Conservation (phyloP, 83 land plant genomes). For the Picea abies region DNA sequence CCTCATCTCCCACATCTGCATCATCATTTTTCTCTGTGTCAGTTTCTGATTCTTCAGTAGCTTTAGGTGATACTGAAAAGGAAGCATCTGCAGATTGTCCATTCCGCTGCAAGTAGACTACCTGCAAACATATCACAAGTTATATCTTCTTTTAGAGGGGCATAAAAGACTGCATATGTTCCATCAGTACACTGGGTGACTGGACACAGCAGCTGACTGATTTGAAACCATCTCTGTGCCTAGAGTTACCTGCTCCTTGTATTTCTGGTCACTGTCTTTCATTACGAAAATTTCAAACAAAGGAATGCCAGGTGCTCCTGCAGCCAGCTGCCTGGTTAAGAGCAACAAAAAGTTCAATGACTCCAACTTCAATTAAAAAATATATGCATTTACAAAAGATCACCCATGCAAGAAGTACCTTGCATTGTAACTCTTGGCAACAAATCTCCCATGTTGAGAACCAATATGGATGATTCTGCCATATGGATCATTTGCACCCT, state of each 20-base stretch:
- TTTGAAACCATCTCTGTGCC: background rate
- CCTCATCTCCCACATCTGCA: slow-evolving; percentile 13
- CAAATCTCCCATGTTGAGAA: slow-evolving; percentile 75
- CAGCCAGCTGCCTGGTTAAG: slow-evolving; percentile 58
- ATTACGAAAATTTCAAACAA: slow-evolving; percentile 73
- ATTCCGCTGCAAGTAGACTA: slow-evolving; percentile 10
- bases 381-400: background rate
- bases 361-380: slow-evolving; percentile 8
- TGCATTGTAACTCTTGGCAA: slow-evolving; percentile 73
- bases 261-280: slow-evolving; percentile 41
- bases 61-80: slow-evolving; percentile 3
- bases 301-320: slow-evolving; percentile 45
- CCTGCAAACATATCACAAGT: slow-evolving; percentile 5
- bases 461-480: slow-evolving; percentile 64
- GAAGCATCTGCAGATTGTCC: background rate
- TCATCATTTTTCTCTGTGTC: slow-evolving; percentile 15
- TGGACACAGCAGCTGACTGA: background rate
- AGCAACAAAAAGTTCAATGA: background rate
- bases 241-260: slow-evolving; percentile 65
- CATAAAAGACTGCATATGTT: background rate
- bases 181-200: background rate
- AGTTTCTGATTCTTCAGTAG: background rate
- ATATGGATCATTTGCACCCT: slow-evolving; percentile 49
- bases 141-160: background rate
- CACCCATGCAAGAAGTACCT: slow-evolving; percentile 37